These are phyloP conservation scores for Coemansia sp. DNA, from an alignment of 192 early-diverging fungal species.

Conservation along the genomic window DNA sequence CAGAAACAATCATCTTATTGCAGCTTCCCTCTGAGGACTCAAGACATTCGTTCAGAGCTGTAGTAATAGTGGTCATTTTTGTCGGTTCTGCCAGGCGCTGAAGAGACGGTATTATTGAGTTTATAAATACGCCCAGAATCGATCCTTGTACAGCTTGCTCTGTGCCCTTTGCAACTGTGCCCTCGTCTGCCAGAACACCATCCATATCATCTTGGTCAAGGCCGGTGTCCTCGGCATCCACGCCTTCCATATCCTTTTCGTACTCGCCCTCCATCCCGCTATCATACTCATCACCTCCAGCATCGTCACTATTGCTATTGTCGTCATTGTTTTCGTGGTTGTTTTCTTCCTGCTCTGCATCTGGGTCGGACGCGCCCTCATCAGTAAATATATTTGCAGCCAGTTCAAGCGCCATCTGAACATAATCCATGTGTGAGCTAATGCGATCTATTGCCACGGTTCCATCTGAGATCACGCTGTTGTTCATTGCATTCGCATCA, in stretches of 20 bases:
- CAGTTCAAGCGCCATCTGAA: slow-evolving; percentile 72
- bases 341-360: slow-evolving; percentile 11
- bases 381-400: slow-evolving; percentile 81
- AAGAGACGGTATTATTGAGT: slow-evolving; percentile 29
- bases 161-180: slow-evolving; percentile 37
- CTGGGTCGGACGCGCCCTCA: slow-evolving; percentile 43
- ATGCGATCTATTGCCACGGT: slow-evolving; percentile 25
- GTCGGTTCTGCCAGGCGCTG: slow-evolving; percentile 48
- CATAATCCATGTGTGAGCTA: slow-evolving; percentile 29
- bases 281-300: slow-evolving; percentile 50
- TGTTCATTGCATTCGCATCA: slow-evolving; percentile 3
- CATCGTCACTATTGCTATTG: slow-evolving; percentile 7
- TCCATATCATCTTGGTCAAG: slow-evolving; percentile 53
- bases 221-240: slow-evolving; percentile 52
- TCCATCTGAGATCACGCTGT: slow-evolving; percentile 2
- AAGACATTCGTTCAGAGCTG: slow-evolving; percentile 28
- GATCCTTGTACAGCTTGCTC: slow-evolving; percentile 53
- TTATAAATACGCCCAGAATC: slow-evolving; percentile 52
- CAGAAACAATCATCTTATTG: slow-evolving; percentile 50
- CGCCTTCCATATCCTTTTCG: slow-evolving; percentile 34
- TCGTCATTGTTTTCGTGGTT: background rate
- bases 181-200: slow-evolving; percentile 51
- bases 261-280: slow-evolving; percentile 45
- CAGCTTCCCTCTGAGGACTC: slow-evolving; percentile 25
- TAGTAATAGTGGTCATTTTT: slow-evolving; percentile 24